phyloP scores from a whole-genome alignment of 805 yeast species.

The Metschnikowia chrysomelidarum region DNA sequence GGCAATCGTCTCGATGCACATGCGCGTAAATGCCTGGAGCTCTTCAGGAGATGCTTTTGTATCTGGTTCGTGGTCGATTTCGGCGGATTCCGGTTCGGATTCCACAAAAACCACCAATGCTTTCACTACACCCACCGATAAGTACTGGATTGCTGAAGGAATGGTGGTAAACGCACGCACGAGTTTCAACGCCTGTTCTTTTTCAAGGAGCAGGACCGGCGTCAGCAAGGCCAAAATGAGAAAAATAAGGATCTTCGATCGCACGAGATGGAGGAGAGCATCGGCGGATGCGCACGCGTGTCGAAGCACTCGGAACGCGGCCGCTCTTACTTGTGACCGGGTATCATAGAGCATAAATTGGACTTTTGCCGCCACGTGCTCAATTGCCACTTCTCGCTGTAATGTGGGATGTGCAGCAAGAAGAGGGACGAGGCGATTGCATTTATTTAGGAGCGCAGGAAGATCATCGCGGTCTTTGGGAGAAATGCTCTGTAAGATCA shows the following conservation, averaged over 20 bases:
- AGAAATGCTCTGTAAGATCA: slow-evolving; percentile 52
- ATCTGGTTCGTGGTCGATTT: slow-evolving; percentile 4
- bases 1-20: slow-evolving; percentile 43
- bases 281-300: slow-evolving; percentile 55
- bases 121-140: slow-evolving; percentile 63
- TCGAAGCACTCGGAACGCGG: slow-evolving; percentile 75
- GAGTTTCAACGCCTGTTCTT: slow-evolving; percentile 74
- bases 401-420: slow-evolving; percentile 57
- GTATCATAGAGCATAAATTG: slow-evolving; percentile 58
- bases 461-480: slow-evolving; percentile 47
- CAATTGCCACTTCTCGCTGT: slow-evolving; percentile 60
- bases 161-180: slow-evolving; percentile 60
- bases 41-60: slow-evolving; percentile 3
- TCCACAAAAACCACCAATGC: slow-evolving; percentile 66
- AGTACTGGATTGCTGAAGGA: slow-evolving; percentile 46
- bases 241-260: slow-evolving; percentile 58
- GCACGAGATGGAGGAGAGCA: slow-evolving; percentile 53
- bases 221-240: slow-evolving; percentile 64
- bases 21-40: slow-evolving; percentile 13
- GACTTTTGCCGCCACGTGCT: slow-evolving; percentile 55
- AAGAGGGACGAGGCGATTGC: slow-evolving; percentile 63
- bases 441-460: slow-evolving; percentile 50
- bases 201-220: slow-evolving; percentile 56
- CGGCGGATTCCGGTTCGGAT: slow-evolving; percentile 22
- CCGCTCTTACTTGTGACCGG: slow-evolving; percentile 61